These are phyloP conservation scores for Microthlaspi erraticum DNA, from an alignment of 345 rosid genomes.

Conservation along the genomic window DNA sequence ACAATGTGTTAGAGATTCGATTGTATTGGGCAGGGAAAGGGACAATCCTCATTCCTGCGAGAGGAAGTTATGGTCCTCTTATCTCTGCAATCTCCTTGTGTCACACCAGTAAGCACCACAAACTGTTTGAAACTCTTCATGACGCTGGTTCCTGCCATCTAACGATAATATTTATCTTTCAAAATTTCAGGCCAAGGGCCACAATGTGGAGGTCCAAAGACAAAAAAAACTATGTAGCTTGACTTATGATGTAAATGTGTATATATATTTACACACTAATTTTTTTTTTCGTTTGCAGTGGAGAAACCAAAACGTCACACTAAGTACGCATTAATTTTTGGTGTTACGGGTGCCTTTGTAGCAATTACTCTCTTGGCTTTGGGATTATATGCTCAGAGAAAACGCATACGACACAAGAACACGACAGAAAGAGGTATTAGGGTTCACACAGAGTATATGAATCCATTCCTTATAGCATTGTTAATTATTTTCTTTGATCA, in stretches of 20 bases:
- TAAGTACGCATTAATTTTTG: not conserved
- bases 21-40: too few relatives aligned
- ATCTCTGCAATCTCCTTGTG: too few relatives aligned
- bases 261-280: slow-evolving; percentile 1
- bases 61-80: too few relatives aligned
- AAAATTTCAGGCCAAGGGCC: not conserved
- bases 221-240: not conserved
- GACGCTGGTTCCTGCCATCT: not conserved
- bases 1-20: too few relatives aligned
- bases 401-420: not conserved
- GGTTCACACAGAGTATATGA: not conserved
- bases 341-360: not conserved
- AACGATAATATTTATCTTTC: not conserved
- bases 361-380: slow-evolving; percentile 3
- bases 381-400: slow-evolving; percentile 44
- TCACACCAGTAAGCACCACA: too few relatives aligned
- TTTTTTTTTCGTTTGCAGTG: slow-evolving; percentile 15
- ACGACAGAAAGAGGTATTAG: not conserved
- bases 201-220: slow-evolving; percentile 19
- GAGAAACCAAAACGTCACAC: not conserved
- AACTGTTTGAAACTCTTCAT: too few relatives aligned
- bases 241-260: too few relatives aligned
- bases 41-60: too few relatives aligned
- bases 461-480: not conserved
- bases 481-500: not conserved